Base-by-base conservation (phyloP, 2,329 filamentous ascomycete species). In the Paecilomyces niveus region DNA sequence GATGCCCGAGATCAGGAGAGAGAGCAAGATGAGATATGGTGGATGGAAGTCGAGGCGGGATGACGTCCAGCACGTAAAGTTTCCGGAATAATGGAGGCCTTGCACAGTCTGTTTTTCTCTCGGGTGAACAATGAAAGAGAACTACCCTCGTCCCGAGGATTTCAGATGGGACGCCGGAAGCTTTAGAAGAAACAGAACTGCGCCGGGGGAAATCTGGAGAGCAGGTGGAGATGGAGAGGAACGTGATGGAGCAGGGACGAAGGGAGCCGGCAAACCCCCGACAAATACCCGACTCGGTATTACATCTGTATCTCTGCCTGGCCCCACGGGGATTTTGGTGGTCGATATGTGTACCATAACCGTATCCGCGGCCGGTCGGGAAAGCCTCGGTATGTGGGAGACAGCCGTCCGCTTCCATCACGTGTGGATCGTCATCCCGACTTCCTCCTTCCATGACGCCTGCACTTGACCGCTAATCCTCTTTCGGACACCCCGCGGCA, bases 281-380 rank as follows among this genome's bases (percentile, higher is more conserved):
- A 65, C n/a, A 58, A 58, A 61, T 66, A 64, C 57, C 62, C 64
- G 62, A 45, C 11, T 2, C 22, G 11, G 61, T 63, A 61, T 54
- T 53, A 33, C 21, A 3, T 13, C 5, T 31, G 63, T 64, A 62
- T 61, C 59, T 61, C 56, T 51, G 15, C 55, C 24, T 33, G 33
- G 21, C 53, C 33, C 53, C 52, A 56, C 58, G 54, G 53, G 51
- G 55, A 32, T 58, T 51, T 18, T 7, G 5, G 13, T 22, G 26
- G 22, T 13, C n/a, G 13, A 18, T 7, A 18, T 39, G 10, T 1
- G 57, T 59, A 62, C 54, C 53, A 57, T n/a, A 21, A 52, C 50
- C 15, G 50, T 52, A 52, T 29, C 8, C 21, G 50, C 50, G 9
- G 13, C 7, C 6, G 22, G 35, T 39, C 35, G 35, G 35, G 35